Evolutionary conservation across 805 yeast genomes (phyloP).

Genomic region (Kodamaea kaohsiungensis): DNA sequence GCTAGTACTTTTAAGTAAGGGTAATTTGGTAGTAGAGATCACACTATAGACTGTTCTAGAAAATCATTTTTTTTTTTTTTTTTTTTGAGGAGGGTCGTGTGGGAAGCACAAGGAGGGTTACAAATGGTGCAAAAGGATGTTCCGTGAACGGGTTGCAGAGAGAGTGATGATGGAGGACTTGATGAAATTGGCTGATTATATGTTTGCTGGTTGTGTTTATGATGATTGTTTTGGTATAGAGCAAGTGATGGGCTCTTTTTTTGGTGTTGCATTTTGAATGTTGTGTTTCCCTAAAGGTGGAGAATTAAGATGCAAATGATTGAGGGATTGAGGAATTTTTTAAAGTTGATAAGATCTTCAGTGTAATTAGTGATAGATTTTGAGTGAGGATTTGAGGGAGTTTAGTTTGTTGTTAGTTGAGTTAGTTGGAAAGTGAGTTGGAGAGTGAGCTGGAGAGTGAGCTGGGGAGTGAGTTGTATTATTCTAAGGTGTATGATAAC

Average conservation of each 20-base stretch:
- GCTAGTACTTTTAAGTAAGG: not conserved
- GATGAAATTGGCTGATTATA: not conserved
- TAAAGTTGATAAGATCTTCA: not conserved
- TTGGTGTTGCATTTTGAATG: no score
- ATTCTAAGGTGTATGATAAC: no score
- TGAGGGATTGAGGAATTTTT: not conserved
- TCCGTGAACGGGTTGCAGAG: not conserved
- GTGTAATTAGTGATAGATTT: not conserved
- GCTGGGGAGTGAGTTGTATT: no score
- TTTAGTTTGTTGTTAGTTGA: not conserved
- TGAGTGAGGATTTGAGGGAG: not conserved
- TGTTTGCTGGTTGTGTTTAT: not conserved
- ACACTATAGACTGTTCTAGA: not conserved
- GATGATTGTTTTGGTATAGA: no score
- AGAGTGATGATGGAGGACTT: not conserved
- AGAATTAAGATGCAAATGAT: not conserved
- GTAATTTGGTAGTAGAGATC: not conserved
- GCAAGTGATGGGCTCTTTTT: no score
- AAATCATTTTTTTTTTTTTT: not conserved
- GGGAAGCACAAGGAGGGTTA: not conserved
- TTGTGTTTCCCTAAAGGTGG: no score
- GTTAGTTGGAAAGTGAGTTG: no score
- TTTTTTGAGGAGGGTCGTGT: conserved; percentile 1
- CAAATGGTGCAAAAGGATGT: not conserved
- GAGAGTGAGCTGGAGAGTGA: no score